phyloP scores from a whole-genome alignment of 202 grass and related monocot species.

The Tripidium arundinaceum region DNA sequence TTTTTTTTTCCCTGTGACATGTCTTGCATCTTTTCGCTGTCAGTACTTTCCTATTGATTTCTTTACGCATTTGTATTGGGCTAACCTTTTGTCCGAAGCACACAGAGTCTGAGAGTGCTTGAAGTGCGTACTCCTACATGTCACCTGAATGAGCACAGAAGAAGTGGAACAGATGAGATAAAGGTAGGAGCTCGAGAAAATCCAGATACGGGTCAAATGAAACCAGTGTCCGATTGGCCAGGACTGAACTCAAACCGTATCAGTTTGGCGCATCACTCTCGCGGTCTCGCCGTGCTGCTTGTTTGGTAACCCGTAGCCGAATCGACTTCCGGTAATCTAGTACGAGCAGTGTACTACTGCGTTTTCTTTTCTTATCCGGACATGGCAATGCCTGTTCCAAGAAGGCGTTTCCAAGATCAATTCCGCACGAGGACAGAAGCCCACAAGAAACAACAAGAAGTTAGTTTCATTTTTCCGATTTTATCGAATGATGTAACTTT shows the following conservation, averaged over 20 bases:
- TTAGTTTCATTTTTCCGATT: no score
- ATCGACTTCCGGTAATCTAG: not conserved
- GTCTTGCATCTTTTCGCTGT: no score
- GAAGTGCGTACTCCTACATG: not conserved
- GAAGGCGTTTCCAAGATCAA: not conserved
- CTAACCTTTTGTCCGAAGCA: not conserved
- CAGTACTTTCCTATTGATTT: no score
- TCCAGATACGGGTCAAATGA: not conserved
- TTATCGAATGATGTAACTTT: no score
- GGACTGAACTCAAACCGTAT: not conserved
- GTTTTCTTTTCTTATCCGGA: not conserved
- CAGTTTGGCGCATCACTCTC: not conserved
- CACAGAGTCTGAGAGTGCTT: not conserved
- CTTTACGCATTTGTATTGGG: no score
- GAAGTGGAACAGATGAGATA: not conserved
- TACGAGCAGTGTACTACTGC: not conserved
- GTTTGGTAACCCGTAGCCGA: not conserved
- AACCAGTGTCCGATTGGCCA: not conserved
- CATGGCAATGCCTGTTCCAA: slow-evolving; percentile 1
- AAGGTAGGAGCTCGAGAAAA: not conserved
- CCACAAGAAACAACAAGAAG: not conserved
- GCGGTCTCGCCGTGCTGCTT: not conserved
- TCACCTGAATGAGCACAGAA: not conserved
- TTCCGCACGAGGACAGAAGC: not conserved
- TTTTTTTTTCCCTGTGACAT: no score